Conservation (phyloP, 176 grass and related monocot genomes). For the Oryza meyeriana region DNA sequence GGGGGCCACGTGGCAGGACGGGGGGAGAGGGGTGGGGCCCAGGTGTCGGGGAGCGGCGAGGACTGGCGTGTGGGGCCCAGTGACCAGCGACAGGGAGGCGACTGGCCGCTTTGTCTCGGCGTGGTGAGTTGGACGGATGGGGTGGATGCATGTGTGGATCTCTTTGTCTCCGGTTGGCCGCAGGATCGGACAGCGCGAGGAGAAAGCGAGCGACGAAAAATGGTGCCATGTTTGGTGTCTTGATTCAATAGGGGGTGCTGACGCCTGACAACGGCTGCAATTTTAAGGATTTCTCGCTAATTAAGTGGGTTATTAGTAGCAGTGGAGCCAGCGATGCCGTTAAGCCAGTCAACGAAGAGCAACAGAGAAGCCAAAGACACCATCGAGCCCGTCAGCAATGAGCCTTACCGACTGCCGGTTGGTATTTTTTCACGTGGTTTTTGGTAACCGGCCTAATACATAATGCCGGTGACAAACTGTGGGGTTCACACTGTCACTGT, state of each 20-base stretch:
- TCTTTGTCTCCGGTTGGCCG: background rate
- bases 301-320: too few species aligned
- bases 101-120: conserved; percentile 25
- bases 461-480: too few species aligned
- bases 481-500: too few species aligned
- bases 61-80: conserved; percentile 1
- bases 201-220: background rate
- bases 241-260: too few species aligned
- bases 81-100: conserved; percentile 2
- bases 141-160: background rate
- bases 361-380: too few species aligned
- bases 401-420: too few species aligned
- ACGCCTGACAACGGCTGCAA: too few species aligned
- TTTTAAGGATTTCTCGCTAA: background rate
- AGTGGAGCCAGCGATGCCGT: too few species aligned
- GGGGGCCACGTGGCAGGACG: conserved; percentile 1
- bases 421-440: too few species aligned
- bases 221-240: background rate
- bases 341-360: too few species aligned
- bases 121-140: conserved; percentile 15
- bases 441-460: too few species aligned
- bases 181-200: background rate
- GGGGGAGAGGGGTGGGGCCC: conserved; percentile 23
- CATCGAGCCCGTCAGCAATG: too few species aligned
- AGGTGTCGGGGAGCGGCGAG: conserved; percentile 4